Conservation (phyloP, 805 yeast species). For the Maudiozyma serrabonitensis region DNA sequence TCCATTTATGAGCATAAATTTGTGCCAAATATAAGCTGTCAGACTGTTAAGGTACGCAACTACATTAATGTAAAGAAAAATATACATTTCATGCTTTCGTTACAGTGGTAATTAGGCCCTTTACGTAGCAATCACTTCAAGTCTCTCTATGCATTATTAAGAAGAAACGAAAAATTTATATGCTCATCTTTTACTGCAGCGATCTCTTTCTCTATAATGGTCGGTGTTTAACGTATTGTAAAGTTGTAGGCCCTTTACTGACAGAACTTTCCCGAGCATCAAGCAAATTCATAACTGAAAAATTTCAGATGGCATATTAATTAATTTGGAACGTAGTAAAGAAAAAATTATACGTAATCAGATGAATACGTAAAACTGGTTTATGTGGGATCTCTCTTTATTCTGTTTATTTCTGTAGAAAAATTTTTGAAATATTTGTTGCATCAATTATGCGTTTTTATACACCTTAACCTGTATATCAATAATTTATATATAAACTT, state of each 20-base stretch:
- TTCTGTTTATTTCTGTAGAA: neutral
- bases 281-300: too few relatives aligned
- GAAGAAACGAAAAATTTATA: neutral
- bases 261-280: too few relatives aligned
- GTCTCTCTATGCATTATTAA: neutral
- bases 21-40: neutral
- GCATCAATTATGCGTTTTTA: neutral
- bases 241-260: too few relatives aligned
- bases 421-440: neutral
- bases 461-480: neutral
- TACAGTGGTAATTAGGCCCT: too few relatives aligned
- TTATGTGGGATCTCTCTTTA: neutral
- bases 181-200: neutral
- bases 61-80: too few relatives aligned
- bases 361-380: too few relatives aligned
- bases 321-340: neutral
- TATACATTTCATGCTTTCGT: too few relatives aligned
- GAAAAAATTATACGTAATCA: too few relatives aligned
- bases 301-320: too few relatives aligned
- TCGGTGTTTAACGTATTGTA: too few relatives aligned
- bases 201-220: neutral
- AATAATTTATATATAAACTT: neutral
- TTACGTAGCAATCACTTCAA: too few relatives aligned
- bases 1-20: neutral
- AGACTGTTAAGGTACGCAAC: neutral